Conservation (phyloP, 2,329 filamentous ascomycete genomes). For the Aspergillus sp. region DNA sequence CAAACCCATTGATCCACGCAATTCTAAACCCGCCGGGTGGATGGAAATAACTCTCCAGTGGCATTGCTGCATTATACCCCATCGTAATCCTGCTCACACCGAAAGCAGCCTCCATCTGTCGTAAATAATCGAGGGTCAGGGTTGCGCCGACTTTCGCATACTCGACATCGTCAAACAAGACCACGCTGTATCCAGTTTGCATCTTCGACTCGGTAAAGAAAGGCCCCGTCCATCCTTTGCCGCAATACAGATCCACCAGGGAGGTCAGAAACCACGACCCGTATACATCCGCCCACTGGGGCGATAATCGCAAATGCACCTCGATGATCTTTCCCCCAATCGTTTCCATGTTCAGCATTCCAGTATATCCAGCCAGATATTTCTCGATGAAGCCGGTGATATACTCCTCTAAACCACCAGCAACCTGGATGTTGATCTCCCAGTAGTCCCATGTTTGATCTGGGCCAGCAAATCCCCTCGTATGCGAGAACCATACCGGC, state of each 20-base stretch:
- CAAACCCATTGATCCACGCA: background rate
- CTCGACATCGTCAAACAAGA: background rate
- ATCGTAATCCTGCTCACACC: background rate
- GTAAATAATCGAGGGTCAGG: too few species aligned
- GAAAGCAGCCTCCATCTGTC: background rate
- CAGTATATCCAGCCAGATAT: background rate
- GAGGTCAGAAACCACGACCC: background rate
- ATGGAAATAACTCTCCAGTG: too few species aligned
- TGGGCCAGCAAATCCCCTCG: background rate
- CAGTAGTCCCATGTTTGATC: background rate
- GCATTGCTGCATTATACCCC: too few species aligned
- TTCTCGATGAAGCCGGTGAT: background rate
- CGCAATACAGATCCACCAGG: too few species aligned
- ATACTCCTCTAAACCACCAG: background rate
- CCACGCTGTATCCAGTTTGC: background rate
- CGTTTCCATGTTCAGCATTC: background rate
- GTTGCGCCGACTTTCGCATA: background rate
- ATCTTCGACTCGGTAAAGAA: too few species aligned
- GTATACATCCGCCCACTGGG: background rate
- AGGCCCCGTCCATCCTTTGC: too few species aligned
- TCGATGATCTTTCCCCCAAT: background rate
- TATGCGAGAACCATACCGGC: background rate
- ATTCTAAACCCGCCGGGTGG: too few species aligned
- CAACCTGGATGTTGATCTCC: background rate
- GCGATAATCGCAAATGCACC: background rate